Evolutionary conservation across 768 basidiomycete genomes (phyloP).

Genomic region (Suillus clintonianus): DNA sequence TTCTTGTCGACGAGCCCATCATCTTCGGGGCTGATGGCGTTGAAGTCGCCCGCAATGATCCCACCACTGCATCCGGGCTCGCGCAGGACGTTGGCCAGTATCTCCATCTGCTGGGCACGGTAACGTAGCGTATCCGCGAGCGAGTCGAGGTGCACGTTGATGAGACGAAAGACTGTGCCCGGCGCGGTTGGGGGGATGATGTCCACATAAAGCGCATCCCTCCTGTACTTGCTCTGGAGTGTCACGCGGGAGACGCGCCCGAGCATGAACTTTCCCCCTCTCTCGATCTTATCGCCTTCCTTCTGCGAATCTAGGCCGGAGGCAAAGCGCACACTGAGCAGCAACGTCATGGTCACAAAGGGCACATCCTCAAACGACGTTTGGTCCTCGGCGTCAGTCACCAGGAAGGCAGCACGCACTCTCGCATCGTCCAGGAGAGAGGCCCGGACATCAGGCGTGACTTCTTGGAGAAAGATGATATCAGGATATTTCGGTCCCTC

Average conservation of each 20-base stretch:
- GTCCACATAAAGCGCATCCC: slow-evolving; percentile 40
- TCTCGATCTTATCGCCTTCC: slow-evolving; percentile 15
- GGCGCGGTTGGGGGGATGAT: slow-evolving; percentile 29
- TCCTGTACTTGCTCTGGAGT: slow-evolving; percentile 39
- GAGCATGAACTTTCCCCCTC: slow-evolving; percentile 31
- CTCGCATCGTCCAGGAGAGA: slow-evolving; percentile 34
- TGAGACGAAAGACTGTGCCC: slow-evolving; percentile 29
- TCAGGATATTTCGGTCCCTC: slow-evolving; percentile 33
- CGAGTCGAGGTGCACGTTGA: slow-evolving; percentile 42
- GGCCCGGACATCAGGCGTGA: slow-evolving; percentile 30
- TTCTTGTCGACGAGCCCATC: no score
- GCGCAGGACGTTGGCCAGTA: slow-evolving; percentile 37
- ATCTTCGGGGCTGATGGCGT: no score
- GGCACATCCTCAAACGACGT: slow-evolving; percentile 33
- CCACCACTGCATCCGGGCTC: slow-evolving; percentile 43
- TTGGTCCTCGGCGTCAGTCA: slow-evolving; percentile 40
- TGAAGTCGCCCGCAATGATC: slow-evolving; percentile 51
- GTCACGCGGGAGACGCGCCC: slow-evolving; percentile 23
- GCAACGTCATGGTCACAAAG: slow-evolving; percentile 16
- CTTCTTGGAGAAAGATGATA: slow-evolving; percentile 44
- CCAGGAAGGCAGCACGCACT: slow-evolving; percentile 36
- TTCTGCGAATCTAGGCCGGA: slow-evolving; percentile 21
- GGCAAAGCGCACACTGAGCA: slow-evolving; percentile 23
- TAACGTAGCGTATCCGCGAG: slow-evolving; percentile 21
- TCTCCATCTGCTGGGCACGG: slow-evolving; percentile 35